A percentile compares a stretch with the other conserved stretches of the same genome.
Conservation (phyloP, 129 eudicot species). For the Ambrosia artemisiifolia region DNA sequence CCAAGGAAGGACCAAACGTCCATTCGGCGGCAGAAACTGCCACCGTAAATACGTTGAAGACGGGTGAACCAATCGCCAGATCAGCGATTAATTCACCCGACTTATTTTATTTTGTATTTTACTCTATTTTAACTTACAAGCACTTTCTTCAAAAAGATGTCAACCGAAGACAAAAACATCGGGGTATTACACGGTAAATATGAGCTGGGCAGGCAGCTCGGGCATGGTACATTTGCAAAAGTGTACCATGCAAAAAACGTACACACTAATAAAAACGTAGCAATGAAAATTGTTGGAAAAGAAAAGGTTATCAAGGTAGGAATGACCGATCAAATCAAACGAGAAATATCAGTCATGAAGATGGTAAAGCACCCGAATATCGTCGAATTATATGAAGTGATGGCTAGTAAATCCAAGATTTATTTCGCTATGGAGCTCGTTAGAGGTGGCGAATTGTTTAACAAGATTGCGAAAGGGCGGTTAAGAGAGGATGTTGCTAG, state of each 20-base stretch:
- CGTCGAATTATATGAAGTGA: slow-evolving; percentile 35
- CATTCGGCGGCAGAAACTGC: slow-evolving; percentile 37
- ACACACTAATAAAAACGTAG: slow-evolving; percentile 31
- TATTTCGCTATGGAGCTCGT: slow-evolving; percentile 45
- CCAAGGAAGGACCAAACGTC: slow-evolving; percentile 24
- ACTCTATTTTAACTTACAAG: background rate
- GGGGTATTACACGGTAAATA: slow-evolving; percentile 34
- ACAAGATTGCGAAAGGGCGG: slow-evolving; percentile 32
- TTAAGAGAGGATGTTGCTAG: slow-evolving; percentile 34
- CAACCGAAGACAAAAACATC: slow-evolving; percentile 21
- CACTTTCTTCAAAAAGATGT: slow-evolving; percentile 10
- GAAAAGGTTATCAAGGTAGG: slow-evolving; percentile 40
- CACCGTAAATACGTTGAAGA: slow-evolving; percentile 48
- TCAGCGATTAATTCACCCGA: background rate
- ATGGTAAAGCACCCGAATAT: slow-evolving; percentile 39
- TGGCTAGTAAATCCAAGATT: slow-evolving; percentile 45
- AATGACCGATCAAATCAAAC: slow-evolving; percentile 40
- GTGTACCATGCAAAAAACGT: slow-evolving; percentile 39
- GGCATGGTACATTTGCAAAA: slow-evolving; percentile 37
- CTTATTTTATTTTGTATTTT: background rate
- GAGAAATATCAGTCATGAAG: slow-evolving; percentile 42
- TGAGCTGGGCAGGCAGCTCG: slow-evolving; percentile 43
- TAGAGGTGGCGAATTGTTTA: slow-evolving; percentile 38
- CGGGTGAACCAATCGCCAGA: slow-evolving; percentile 26
- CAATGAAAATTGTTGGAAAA: slow-evolving; percentile 37